Conservation (phyloP, 2,329 filamentous ascomycete genomes). For the Fusarium nematophilum region DNA sequence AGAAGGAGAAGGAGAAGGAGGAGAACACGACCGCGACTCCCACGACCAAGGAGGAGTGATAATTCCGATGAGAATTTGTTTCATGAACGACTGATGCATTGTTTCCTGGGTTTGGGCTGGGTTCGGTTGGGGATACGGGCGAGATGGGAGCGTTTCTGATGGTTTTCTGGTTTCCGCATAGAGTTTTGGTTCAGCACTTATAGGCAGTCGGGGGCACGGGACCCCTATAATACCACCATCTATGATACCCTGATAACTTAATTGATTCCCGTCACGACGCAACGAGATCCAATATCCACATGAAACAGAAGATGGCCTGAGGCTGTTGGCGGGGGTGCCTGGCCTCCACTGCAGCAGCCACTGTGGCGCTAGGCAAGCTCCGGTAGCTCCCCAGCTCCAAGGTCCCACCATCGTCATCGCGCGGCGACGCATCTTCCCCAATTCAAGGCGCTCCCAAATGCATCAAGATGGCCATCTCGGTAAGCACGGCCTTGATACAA, state of each 20-base stretch:
- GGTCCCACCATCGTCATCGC: constrained; percentile 49
- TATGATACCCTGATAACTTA: constrained; percentile 45
- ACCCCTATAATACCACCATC: constrained; percentile 41
- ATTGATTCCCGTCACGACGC: not conserved
- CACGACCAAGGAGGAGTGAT: constrained; percentile 34
- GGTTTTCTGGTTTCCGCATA: constrained; percentile 34
- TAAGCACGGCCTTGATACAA: constrained; percentile 24
- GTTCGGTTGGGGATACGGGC: constrained; percentile 13
- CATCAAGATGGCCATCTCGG: constrained; percentile 52
- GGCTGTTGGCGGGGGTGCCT: not conserved
- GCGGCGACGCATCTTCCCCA: constrained; percentile 35
- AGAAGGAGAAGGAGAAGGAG: constrained; percentile 47
- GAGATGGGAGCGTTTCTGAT: constrained; percentile 27
- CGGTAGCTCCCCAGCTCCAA: constrained; percentile 39
- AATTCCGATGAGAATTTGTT: constrained; percentile 7
- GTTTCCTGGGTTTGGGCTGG: constrained; percentile 26
- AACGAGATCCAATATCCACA: not conserved
- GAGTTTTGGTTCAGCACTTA: constrained; percentile 36
- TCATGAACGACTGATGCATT: constrained; percentile 37
- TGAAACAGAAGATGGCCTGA: no score
- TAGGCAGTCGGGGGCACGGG: constrained; percentile 27
- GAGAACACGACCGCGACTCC: constrained; percentile 25
- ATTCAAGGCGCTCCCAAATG: constrained; percentile 39
- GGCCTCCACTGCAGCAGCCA: constrained; percentile 31
- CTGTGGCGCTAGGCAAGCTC: constrained; percentile 42